phyloP scores from a whole-genome alignment of 495 filamentous ascomycete genomes.

The Aspergillus panamensis region DNA sequence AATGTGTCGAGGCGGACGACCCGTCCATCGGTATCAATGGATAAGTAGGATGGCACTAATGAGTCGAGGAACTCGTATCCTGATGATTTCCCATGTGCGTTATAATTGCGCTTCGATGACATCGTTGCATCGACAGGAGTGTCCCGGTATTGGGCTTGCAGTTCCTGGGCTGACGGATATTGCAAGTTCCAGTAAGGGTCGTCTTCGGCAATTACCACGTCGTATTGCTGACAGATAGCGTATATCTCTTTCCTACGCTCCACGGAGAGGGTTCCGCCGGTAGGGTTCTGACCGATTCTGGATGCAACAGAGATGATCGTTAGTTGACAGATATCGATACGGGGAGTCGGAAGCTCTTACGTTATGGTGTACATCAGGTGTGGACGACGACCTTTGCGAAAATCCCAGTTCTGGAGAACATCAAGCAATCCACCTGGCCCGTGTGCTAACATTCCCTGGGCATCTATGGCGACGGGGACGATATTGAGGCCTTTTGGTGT shows the following conservation, averaged over 20 bases:
- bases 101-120: slow-evolving; percentile 37
- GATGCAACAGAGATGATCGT: slow-evolving; percentile 3
- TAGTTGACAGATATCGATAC: slow-evolving; percentile 5
- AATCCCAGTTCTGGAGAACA: slow-evolving; percentile 79
- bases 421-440: slow-evolving; percentile 73
- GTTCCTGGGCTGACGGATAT: slow-evolving; percentile 61
- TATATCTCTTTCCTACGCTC: slow-evolving; percentile 75
- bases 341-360: slow-evolving; percentile 45
- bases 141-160: slow-evolving; percentile 36
- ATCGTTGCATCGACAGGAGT: slow-evolving; percentile 15
- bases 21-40: slow-evolving; percentile 78
- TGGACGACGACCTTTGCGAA: slow-evolving; percentile 64
- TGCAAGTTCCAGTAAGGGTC: slow-evolving; percentile 97
- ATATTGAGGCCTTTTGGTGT: slow-evolving; percentile 67
- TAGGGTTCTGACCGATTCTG: slow-evolving; percentile 90
- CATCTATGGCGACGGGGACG: slow-evolving; percentile 70
- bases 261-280: slow-evolving; percentile 66
- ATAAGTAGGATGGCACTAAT: slow-evolving; percentile 72
- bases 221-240: slow-evolving; percentile 73
- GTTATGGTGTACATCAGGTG: slow-evolving; percentile 89
- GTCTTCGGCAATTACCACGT: slow-evolving; percentile 91
- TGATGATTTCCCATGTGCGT: slow-evolving; percentile 51
- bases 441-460: slow-evolving; percentile 64
- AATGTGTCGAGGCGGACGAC: slow-evolving; percentile 83
- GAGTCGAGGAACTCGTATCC: slow-evolving; percentile 79